Conservation (phyloP, 169 alveolate species). For the Amoebophrya sp. region DNA sequence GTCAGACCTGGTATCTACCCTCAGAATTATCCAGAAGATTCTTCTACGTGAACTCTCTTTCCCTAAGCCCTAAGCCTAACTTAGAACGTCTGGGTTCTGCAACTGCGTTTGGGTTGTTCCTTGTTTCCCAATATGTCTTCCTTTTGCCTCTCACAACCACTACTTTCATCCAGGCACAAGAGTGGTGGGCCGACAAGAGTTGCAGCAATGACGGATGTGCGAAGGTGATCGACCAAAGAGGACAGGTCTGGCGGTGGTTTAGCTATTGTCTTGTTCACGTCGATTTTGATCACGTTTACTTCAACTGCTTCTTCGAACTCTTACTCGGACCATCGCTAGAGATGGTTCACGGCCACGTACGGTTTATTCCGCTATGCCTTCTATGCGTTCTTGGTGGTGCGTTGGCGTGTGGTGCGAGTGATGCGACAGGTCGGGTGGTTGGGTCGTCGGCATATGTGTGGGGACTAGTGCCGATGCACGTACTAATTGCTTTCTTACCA, state of each 20-base stretch:
- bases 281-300: background rate
- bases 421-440: background rate
- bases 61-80: too few species aligned
- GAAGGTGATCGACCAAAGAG: background rate
- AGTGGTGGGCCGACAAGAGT: background rate
- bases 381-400: background rate
- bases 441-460: background rate
- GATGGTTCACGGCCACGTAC: slow-evolving; percentile 3
- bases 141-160: too few species aligned
- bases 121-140: too few species aligned
- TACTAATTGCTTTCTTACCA: too few species aligned
- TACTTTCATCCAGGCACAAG: background rate
- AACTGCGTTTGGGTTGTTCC: too few species aligned
- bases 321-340: background rate
- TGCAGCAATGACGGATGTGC: background rate
- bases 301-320: background rate
- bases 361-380: background rate
- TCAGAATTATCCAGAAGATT: too few species aligned
- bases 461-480: slow-evolving; percentile 17
- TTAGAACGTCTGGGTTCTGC: too few species aligned
- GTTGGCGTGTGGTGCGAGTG: background rate
- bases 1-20: too few species aligned
- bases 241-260: background rate
- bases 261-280: background rate
- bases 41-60: too few species aligned